Percentiles rank a stretch among this genome's conserved stretches.
Evolutionary conservation across 2,329 filamentous ascomycete species (phyloP).

Genomic region (Talaromyces sp.): DNA sequence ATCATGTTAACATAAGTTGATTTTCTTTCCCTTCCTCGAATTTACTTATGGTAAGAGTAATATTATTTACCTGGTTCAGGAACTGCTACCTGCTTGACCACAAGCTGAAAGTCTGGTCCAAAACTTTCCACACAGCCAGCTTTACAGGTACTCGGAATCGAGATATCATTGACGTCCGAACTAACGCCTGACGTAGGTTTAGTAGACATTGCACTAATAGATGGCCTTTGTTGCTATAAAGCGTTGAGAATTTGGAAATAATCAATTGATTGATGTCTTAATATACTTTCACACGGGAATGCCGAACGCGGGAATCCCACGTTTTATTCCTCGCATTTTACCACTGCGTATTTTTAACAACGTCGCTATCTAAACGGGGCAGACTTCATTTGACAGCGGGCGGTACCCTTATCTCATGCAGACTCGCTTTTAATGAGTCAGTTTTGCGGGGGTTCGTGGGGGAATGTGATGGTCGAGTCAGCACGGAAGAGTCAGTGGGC

Average conservation of each 20-base stretch:
- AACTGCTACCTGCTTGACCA: neutral
- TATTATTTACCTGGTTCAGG: neutral
- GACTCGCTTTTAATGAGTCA: neutral
- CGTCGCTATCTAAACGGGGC: neutral
- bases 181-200: neutral
- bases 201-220: neutral
- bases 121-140: neutral
- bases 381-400: neutral
- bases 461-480: neutral
- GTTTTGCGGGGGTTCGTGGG: neutral
- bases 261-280: neutral
- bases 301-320: neutral
- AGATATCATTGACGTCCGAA: neutral
- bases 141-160: neutral
- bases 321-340: neutral
- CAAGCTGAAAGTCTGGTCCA: neutral
- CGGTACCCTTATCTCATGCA: neutral
- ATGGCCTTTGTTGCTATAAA: neutral
- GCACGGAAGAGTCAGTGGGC: neutral
- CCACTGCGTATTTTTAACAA: neutral
- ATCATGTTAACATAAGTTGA: neutral
- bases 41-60: neutral
- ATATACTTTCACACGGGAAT: neutral
- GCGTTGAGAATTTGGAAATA: neutral
- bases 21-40: neutral